Conservation (phyloP, 441 rosid genomes). For the Raphanus hybrid region DNA sequence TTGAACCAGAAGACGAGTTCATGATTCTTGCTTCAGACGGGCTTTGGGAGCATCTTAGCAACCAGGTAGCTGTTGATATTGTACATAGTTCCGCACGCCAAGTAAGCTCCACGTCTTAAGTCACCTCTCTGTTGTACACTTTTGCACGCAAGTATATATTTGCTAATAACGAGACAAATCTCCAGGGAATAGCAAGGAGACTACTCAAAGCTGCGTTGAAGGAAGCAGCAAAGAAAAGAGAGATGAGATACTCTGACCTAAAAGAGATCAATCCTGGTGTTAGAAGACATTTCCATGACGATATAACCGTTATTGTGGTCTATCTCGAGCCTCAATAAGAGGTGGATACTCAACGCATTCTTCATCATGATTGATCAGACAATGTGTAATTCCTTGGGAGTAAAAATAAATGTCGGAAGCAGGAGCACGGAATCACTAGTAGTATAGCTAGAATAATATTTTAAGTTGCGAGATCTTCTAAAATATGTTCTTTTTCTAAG, state of each 20-base stretch:
- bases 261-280: constrained; percentile 56
- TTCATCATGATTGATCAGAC: too few species aligned
- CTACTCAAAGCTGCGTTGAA: constrained; percentile 57
- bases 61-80: constrained; percentile 58
- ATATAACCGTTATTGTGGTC: constrained; percentile 53
- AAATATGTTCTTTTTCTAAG: constrained; percentile 15
- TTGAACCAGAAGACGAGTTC: constrained; percentile 57
- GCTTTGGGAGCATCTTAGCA: constrained; percentile 71
- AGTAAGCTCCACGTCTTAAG: constrained; percentile 41
- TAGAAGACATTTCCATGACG: constrained; percentile 73
- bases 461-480: constrained; percentile 25
- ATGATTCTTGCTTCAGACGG: constrained; percentile 71
- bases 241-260: constrained; percentile 69
- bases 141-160: constrained; percentile 7
- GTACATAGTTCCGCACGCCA: constrained; percentile 50
- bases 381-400: too few species aligned
- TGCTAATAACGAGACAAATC: constrained; percentile 7
- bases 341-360: too few species aligned
- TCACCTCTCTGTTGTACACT: background rate
- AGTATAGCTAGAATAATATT: too few species aligned
- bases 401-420: too few species aligned
- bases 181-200: constrained; percentile 67
- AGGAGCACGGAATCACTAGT: too few species aligned
- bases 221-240: constrained; percentile 72
- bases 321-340: constrained; percentile 29